A percentile compares a stretch with the other conserved stretches of the same genome.
phyloP scores from a whole-genome alignment of 345 rosid species.

The Psidium guajava region DNA sequence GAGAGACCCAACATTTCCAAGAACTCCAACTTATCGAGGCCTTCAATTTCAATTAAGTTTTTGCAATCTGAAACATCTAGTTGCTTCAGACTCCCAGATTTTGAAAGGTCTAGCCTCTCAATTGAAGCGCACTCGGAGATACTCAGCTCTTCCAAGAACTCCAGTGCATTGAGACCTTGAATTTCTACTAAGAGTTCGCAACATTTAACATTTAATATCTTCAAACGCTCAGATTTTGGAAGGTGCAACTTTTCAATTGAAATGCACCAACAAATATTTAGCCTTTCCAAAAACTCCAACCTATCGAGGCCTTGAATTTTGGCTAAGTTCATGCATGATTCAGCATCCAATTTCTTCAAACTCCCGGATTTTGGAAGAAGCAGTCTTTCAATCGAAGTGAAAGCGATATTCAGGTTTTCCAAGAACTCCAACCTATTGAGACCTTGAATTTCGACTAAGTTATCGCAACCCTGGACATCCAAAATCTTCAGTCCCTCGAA shows the following conservation, averaged over 20 bases:
- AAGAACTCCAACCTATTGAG: neutral
- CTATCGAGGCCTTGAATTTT: no score
- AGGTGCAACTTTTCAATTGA: no score
- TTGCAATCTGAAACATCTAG: rapidly evolving
- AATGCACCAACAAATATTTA: no score
- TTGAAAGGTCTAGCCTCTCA: neutral
- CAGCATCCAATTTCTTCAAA: no score
- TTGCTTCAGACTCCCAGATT: neutral
- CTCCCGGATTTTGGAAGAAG: neutral
- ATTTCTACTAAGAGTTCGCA: no score
- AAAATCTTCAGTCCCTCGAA: neutral
- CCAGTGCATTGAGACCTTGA: no score
- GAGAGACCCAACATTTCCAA: no score
- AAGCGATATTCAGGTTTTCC: rapidly evolving
- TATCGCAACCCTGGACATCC: rapidly evolving
- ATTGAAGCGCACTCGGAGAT: no score
- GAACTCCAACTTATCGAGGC: neutral
- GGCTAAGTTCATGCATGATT: neutral
- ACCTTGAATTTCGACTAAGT: neutral
- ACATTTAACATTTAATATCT: neutral
- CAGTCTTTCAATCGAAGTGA: neutral
- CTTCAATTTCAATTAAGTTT: no score
- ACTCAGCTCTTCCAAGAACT: no score
- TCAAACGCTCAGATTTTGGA: no score
- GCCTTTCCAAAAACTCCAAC: no score